These are phyloP conservation scores for Saccharomyces kudriavzevii DNA, from an alignment of 805 yeast genomes.

Conservation along the genomic window DNA sequence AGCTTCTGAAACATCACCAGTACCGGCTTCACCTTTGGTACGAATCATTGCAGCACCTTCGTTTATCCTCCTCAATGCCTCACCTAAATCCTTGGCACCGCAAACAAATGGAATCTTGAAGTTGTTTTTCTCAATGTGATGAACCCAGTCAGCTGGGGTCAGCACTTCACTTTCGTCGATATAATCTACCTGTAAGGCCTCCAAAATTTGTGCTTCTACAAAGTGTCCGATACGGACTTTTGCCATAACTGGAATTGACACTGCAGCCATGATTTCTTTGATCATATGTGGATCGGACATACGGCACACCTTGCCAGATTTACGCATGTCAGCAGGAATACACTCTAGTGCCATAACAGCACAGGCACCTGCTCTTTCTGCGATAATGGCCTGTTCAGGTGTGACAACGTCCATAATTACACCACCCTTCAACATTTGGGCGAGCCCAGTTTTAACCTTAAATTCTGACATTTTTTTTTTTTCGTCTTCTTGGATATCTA, in stretches of 20 bases:
- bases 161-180: slow-evolving; percentile 80
- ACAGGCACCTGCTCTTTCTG: slow-evolving; percentile 84
- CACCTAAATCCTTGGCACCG: no score
- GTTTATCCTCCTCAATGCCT: no score
- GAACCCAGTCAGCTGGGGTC: slow-evolving; percentile 67
- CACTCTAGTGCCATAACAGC: slow-evolving; percentile 84
- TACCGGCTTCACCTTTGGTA: no score
- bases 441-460: slow-evolving; percentile 66
- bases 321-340: slow-evolving; percentile 80
- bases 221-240: slow-evolving; percentile 76
- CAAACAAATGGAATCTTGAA: slow-evolving; percentile 75
- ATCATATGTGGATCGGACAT: slow-evolving; percentile 83
- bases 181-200: slow-evolving; percentile 66
- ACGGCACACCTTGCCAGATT: slow-evolving; percentile 72
- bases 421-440: slow-evolving; percentile 79
- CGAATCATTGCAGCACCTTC: no score
- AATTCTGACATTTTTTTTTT: slow-evolving; percentile 22
- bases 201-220: slow-evolving; percentile 78
- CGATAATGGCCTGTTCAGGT: slow-evolving; percentile 71
- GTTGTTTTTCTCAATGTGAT: slow-evolving; percentile 53
- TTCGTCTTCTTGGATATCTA: neutral
- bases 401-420: slow-evolving; percentile 69
- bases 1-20: slow-evolving; percentile 75
- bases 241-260: slow-evolving; percentile 74
- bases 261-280: slow-evolving; percentile 56